These are phyloP conservation scores for Metroxylon sagu DNA, from an alignment of 176 grass and related monocot genomes.

Conservation along the genomic window DNA sequence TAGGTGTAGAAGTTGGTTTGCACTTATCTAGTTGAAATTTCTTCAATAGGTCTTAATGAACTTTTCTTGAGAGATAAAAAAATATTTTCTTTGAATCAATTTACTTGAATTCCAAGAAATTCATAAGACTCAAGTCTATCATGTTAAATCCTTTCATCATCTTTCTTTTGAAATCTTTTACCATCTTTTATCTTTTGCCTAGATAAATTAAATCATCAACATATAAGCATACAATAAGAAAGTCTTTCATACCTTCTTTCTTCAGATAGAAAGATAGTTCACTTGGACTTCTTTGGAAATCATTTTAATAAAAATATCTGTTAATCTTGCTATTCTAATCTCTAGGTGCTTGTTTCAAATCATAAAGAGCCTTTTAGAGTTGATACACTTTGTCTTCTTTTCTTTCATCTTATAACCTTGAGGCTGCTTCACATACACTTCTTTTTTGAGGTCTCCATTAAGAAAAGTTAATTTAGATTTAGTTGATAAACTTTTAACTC, in stretches of 20 bases:
- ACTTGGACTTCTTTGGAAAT: background rate
- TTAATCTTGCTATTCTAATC: background rate
- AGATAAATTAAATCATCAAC: background rate
- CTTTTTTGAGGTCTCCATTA: background rate
- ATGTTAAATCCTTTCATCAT: background rate
- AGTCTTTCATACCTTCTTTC: background rate
- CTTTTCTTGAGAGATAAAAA: too few species aligned
- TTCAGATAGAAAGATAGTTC: background rate
- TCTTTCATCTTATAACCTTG: background rate
- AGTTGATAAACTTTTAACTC: background rate
- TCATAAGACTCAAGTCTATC: background rate
- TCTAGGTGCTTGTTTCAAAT: background rate
- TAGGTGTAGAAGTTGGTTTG: too few species aligned
- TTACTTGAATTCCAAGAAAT: background rate
- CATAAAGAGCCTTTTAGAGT: background rate
- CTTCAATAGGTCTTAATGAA: too few species aligned
- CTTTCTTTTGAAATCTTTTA: background rate
- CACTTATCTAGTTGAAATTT: too few species aligned
- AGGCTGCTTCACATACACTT: background rate
- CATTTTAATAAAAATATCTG: background rate
- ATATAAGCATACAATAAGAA: background rate
- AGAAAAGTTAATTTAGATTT: background rate
- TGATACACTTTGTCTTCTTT: background rate
- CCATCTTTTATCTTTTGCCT: background rate
- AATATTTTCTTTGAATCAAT: too few species aligned